Evolutionary conservation across 2,329 filamentous ascomycete species (phyloP), one percentile per base, ranked within the genome.

Genomic region (Penicillium sp.): DNA sequence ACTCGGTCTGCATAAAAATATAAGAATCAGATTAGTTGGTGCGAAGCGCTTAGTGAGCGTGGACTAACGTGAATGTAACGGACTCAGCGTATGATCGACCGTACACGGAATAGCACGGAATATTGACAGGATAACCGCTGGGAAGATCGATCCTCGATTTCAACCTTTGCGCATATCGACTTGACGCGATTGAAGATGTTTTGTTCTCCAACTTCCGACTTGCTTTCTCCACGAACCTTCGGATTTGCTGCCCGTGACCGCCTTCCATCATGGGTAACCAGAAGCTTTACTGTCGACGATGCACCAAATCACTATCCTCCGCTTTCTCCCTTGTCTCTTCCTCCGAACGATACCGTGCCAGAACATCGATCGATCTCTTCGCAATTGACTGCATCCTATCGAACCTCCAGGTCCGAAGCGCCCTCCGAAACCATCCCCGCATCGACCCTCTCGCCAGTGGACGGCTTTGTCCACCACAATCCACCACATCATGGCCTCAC

Each of bases 401-500:
- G 29, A 37, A 17, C 26, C 12, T 16, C 8, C 30, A 10, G 36
- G 38, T 40, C 32, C 35, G 36, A 42, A 32, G 22, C 35, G 41
- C 42, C 41, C 27, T 35, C 35, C 38, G 26, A 42, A 30, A 37
- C 43, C 44, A 18, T 30, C 40, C 40, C 32, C 34, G 32, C 32
- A 41, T 41, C 39, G 37, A 46, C 42, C 38, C 37, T 39, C 45
- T 39, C 39, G 35, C 39, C 42, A 41, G 47, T 48, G 49, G 49
- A 50, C 44, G 40, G 39, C 33, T 37, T 45, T 39, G 48, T 54
- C 50, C 56, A 44, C 43, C 35, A 47, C 44, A 11, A 23, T 31
- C 47, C 41, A 46, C 39, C 45, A 45, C 44, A 48, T 66, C 57
- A 98, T 98, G 92, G 87, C 92, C 57, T 85, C 85, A 65, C 81